Percentiles rank a stretch among this genome's conserved stretches.
These are phyloP conservation scores for Cyberlindnera subsufficiens DNA, from an alignment of 805 yeast genomes.

Conservation along the genomic window DNA sequence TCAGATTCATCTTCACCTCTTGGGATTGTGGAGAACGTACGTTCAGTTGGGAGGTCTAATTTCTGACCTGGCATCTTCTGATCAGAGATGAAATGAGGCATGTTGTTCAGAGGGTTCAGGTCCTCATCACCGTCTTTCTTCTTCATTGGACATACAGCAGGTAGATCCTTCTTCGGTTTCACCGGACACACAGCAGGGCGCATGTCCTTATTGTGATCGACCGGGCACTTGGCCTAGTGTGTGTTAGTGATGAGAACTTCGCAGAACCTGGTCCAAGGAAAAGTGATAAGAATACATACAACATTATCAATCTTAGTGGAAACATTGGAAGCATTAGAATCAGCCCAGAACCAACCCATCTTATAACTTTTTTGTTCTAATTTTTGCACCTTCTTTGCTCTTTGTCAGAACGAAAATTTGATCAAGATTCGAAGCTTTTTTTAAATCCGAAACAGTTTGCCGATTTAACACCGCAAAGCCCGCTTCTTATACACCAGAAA, in stretches of 20 bases:
- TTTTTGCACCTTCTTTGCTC: too few species aligned
- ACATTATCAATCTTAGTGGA: not conserved
- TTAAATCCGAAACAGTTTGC: too few species aligned
- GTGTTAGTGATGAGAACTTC: too few species aligned
- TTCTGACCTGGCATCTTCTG: slow-evolving; percentile 75
- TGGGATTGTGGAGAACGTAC: slow-evolving; percentile 83
- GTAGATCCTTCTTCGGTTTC: slow-evolving; percentile 24
- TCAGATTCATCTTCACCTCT: slow-evolving; percentile 58
- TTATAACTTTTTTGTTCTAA: not conserved
- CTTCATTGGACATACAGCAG: slow-evolving; percentile 37
- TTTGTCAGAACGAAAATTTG: too few species aligned
- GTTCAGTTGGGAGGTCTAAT: slow-evolving; percentile 70
- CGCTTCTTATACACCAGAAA: too few species aligned
- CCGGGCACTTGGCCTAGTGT: not conserved
- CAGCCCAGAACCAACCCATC: slow-evolving; percentile 95
- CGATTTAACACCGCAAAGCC: too few species aligned
- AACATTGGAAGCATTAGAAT: slow-evolving; percentile 13
- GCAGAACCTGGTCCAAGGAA: too few species aligned
- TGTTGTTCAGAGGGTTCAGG: slow-evolving; percentile 80
- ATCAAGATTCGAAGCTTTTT: too few species aligned
- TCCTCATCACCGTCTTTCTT: slow-evolving; percentile 15
- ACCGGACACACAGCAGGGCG: slow-evolving; percentile 34
- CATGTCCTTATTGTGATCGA: slow-evolving; percentile 2
- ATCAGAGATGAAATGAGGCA: slow-evolving; percentile 71
- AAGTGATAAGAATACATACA: too few species aligned